A percentile compares a stretch with the other conserved stretches of the same genome.
These are phyloP conservation scores for Furcasterigmium sp. DNA, from an alignment of 2,329 filamentous ascomycete genomes.

Conservation along the genomic window DNA sequence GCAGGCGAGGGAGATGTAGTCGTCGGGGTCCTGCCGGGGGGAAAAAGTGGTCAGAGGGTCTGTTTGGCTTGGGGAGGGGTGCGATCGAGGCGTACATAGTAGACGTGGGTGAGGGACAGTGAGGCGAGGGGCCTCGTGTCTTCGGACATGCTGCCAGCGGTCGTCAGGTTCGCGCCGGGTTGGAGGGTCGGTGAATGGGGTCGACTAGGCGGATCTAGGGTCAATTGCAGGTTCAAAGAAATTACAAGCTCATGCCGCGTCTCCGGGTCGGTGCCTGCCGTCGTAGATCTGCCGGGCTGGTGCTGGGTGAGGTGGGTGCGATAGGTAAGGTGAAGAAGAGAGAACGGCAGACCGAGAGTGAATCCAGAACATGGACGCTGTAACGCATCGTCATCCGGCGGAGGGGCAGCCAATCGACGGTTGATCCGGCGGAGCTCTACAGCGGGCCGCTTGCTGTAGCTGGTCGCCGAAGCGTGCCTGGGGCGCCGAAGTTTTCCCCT, in stretches of 20 bases:
- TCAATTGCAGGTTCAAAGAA: too few relatives aligned
- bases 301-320: too few relatives aligned
- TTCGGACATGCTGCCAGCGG: slow-evolving; percentile 16
- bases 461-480: too few relatives aligned
- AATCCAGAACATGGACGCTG: too few relatives aligned
- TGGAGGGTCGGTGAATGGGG: neutral
- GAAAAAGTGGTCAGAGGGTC: neutral
- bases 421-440: too few relatives aligned
- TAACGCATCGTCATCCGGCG: too few relatives aligned
- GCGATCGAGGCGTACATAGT: slow-evolving; percentile 48
- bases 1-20: slow-evolving; percentile 78
- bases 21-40: slow-evolving; percentile 68
- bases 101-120: slow-evolving; percentile 89
- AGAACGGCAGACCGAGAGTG: too few relatives aligned
- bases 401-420: too few relatives aligned
- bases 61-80: slow-evolving; percentile 1
- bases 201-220: too few relatives aligned
- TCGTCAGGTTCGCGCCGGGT: neutral
- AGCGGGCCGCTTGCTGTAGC: too few relatives aligned
- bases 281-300: neutral
- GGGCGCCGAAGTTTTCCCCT: too few relatives aligned
- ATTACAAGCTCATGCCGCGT: neutral
- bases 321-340: too few relatives aligned
- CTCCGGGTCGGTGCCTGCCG: neutral
- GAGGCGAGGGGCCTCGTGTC: slow-evolving; percentile 66